Base-by-base conservation (phyloP, 371 early-diverging fungal species). In the Actinomortierella ambigua region DNA sequence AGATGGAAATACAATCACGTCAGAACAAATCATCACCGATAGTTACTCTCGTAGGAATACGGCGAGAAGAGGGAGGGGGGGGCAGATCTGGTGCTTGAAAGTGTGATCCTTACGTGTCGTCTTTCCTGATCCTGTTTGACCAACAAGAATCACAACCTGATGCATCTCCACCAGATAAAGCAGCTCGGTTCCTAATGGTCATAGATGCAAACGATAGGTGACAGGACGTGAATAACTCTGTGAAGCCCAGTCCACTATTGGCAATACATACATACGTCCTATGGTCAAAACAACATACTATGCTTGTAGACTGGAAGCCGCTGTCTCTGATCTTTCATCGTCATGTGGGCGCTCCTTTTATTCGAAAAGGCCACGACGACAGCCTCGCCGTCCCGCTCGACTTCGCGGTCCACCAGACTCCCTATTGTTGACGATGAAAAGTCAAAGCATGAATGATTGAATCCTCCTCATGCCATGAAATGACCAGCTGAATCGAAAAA, bases 61-160 rank as follows among this genome's bases (percentile, higher is more conserved):
- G 34, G 34, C 34, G 34, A 34, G 34, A n/a, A n/a, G n/a, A n/a
- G n/a, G n/a, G n/a, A n/a, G n/a, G n/a, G 15, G 17, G 17, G 51
- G 46, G 13, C 11, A 29, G 24, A 53, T 39, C 27, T 34, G 48
- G 29, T 23, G 20, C 40, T 17, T 4, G 50, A 13, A 39, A 29
- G 27, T 46, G 5, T 34, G 11, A 34, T 34, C 59, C 85, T 53
- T 84, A 89, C 87, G 93, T 41, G 93, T 93, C 8, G 93, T 92
- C 70, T 96, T 96, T 27, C 95, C 95, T 13, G 90, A 88, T 29
- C 95, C 95, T 0, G 97, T 95, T 54, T 89, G 90, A 27, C 94
- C 95, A 2, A 89, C 83, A 13, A 95, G 79, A 27, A 95, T 80
- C 0, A 85, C 79, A 5, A 92, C 90, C 51, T 88, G 88, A 55